Base-by-base conservation (phyloP, 768 basidiomycete genomes). In the Trametes meyenii region DNA sequence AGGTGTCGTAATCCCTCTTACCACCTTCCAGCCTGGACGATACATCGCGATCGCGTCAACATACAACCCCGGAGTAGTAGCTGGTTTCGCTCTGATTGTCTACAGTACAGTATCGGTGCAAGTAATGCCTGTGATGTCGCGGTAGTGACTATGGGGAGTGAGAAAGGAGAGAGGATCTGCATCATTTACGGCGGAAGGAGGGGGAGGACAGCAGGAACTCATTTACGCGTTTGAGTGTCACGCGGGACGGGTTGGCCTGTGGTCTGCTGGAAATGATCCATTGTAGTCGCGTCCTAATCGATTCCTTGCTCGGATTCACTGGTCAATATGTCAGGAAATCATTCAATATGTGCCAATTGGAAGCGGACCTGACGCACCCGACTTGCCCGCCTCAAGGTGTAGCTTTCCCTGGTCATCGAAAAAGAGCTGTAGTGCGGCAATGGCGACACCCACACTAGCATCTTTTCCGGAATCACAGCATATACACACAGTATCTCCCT, bases 231-330 rank as follows among this genome's bases (percentile, higher is more conserved):
- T 92, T 92, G 61, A 98, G 78, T 10, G 90, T 92, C 16, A 85
- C 80, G 43, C 94, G 83, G 11, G 91, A 87, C 0, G 96, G 96
- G 70, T 97, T 98, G 3, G 87, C 89, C 55, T 79, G 77, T 5
- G 91, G 89, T 53, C 82, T 76, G 64, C 85, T 87, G 19, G 88
- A 79, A 60, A 95, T 89, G 50, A 98, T 85, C 92, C 91, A 94
- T 70, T 98, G 88, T 38, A 98, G 78, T 17, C 94, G 81, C 13
- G 78, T 87, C 12, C 85, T 83, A 63, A 98, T 84, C 13, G 80
- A 74, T 19, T 78, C 73, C 72, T 97, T 97, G 64, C 77, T 80
- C 45, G 69, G 71, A 62, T 36, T 38, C 39, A 24, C 45, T 38
- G n/a, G 12, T 21, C 10, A 5, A 17, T 13, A 8, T 21, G n/a